Evolutionary conservation across 352 stramenopile species (phyloP).

Genomic region (Phytopythium montanum): DNA sequence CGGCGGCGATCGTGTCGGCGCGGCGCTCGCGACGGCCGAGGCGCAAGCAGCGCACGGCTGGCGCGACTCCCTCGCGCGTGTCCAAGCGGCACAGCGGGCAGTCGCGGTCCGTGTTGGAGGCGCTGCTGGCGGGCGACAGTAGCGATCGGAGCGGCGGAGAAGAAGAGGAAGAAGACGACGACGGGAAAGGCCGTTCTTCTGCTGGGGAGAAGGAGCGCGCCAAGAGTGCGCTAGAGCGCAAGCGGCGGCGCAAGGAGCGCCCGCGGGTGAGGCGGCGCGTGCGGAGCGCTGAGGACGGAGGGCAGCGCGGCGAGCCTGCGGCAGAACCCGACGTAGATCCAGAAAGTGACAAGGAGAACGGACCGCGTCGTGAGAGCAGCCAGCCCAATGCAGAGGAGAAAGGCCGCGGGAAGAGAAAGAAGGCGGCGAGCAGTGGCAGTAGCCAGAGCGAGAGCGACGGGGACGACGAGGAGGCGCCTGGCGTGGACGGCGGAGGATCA

Average conservation of each 20-base stretch:
- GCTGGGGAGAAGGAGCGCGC: neutral
- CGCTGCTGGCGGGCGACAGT: slow-evolving; percentile 5
- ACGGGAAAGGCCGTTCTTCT: neutral
- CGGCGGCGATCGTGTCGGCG: neutral
- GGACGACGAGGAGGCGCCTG: neutral
- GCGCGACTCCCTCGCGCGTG: slow-evolving; percentile 1
- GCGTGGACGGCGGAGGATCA: neutral
- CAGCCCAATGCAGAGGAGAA: neutral
- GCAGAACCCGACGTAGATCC: neutral
- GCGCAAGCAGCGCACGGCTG: slow-evolving; percentile 9
- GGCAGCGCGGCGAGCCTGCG: neutral
- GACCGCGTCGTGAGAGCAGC: neutral
- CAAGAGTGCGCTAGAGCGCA: neutral
- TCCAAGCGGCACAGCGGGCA: neutral
- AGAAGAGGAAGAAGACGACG: neutral
- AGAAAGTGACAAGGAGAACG: neutral
- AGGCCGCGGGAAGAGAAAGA: neutral
- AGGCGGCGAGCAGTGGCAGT: neutral
- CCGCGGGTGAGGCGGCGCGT: slow-evolving; percentile 1
- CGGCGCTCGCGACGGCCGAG: neutral
- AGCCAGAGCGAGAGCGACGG: neutral
- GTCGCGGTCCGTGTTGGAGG: slow-evolving; percentile 6
- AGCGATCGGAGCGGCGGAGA: neutral
- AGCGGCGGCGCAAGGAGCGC: slow-evolving; percentile 2
- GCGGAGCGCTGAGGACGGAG: neutral